Evolutionary conservation across 1,284 basidiomycete species (phyloP).

Genomic region (Prillingera fragicola): DNA sequence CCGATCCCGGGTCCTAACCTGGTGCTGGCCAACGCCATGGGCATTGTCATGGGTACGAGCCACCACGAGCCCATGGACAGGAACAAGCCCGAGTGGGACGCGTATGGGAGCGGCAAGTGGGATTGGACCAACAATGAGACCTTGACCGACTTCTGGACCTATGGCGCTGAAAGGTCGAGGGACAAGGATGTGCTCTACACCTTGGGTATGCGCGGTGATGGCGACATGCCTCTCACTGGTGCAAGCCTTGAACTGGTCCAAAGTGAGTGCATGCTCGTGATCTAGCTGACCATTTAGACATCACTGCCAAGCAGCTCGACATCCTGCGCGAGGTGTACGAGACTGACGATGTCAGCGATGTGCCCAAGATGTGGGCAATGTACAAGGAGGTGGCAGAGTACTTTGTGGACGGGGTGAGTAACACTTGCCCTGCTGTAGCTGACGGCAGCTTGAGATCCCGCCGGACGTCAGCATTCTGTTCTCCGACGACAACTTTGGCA

Average conservation of each 20-base stretch:
- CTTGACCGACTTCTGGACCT: constrained; percentile 18
- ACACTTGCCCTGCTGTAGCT: constrained; percentile 45
- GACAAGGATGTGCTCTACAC: constrained; percentile 17
- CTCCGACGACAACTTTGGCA: constrained; percentile 46
- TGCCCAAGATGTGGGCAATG: constrained; percentile 52
- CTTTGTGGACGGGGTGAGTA: constrained; percentile 58
- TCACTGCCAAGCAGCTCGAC: constrained; percentile 58
- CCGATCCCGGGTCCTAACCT: constrained; percentile 52
- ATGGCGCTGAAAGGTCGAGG: constrained; percentile 19
- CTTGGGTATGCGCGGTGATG: constrained; percentile 22
- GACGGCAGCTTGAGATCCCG: constrained; percentile 25
- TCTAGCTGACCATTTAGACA: constrained; percentile 19
- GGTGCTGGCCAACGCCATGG: constrained; percentile 59
- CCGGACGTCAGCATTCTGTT: constrained; percentile 36
- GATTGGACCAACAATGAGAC: constrained; percentile 16
- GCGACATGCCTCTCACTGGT: constrained; percentile 19
- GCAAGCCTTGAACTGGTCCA: constrained; percentile 13
- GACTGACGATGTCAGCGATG: constrained; percentile 52
- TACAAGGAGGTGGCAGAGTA: constrained; percentile 60
- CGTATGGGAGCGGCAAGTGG: constrained; percentile 13
- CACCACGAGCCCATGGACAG: constrained; percentile 45
- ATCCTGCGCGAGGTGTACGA: constrained; percentile 55
- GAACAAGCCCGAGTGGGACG: constrained; percentile 33
- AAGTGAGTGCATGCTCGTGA: constrained; percentile 3
- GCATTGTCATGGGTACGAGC: constrained; percentile 59